Percentiles rank a stretch among this genome's conserved stretches.
phyloP scores from a whole-genome alignment of 2,329 filamentous ascomycete genomes.

The Lecanicillium sp. region DNA sequence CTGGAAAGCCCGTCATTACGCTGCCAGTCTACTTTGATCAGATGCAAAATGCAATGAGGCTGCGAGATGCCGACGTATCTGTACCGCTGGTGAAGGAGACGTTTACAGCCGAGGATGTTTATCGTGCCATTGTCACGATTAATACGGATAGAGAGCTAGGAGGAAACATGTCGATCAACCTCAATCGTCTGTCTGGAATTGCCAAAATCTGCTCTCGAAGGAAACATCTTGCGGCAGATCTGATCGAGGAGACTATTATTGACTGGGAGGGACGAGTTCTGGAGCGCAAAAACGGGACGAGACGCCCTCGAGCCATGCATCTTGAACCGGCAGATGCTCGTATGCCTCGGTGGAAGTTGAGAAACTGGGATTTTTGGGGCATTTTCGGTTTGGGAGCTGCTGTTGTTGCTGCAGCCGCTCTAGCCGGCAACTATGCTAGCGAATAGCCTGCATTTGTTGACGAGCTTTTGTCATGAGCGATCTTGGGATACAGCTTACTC shows the following conservation, averaged over 20 bases:
- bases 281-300: not conserved
- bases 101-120: not conserved
- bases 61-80: not conserved
- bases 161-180: not conserved
- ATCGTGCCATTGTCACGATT: not conserved
- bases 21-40: not conserved
- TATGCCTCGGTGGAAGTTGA: constrained; percentile 22
- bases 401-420: too few relatives aligned
- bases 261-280: not conserved
- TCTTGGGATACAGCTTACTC: too few relatives aligned
- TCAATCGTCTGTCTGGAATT: not conserved
- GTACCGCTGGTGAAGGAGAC: not conserved
- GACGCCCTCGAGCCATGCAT: constrained; percentile 19
- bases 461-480: too few relatives aligned
- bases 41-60: not conserved
- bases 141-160: not conserved
- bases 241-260: not conserved
- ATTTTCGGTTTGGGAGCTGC: too few relatives aligned
- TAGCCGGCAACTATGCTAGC: too few relatives aligned
- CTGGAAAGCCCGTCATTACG: not conserved
- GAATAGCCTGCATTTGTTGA: too few relatives aligned
- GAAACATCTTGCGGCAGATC: not conserved
- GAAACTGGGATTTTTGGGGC: constrained; percentile 19
- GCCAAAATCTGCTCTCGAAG: not conserved
- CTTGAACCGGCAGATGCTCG: constrained; percentile 26